Evolutionary conservation across 2,329 filamentous ascomycete genomes (phyloP).

Genomic region (Nothophoma quercina): DNA sequence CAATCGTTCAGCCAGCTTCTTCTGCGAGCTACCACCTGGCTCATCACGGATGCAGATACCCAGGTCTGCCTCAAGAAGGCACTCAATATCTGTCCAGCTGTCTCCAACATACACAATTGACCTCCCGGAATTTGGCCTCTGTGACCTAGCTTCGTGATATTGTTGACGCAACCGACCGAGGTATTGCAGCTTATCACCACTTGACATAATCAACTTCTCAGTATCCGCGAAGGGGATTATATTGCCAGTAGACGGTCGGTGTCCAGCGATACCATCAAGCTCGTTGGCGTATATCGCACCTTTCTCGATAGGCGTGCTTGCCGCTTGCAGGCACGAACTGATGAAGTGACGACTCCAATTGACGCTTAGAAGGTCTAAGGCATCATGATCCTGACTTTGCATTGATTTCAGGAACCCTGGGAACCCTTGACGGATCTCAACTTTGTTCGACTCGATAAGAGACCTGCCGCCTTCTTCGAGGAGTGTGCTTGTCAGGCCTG

Average conservation of each 20-base stretch:
- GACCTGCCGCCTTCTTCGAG: constrained; percentile 35
- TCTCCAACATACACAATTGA: constrained; percentile 57
- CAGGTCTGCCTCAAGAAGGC: constrained; percentile 53
- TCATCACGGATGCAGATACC: constrained; percentile 57
- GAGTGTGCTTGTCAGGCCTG: constrained; percentile 42
- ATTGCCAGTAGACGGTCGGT: constrained; percentile 24
- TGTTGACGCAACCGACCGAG: constrained; percentile 26
- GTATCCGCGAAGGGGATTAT: constrained; percentile 21
- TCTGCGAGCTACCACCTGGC: constrained; percentile 43
- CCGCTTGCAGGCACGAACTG: constrained; percentile 30
- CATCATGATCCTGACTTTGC: constrained; percentile 10
- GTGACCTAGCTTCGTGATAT: background rate
- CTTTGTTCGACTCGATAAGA: constrained; percentile 38
- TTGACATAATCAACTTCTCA: constrained; percentile 43
- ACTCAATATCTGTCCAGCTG: constrained; percentile 57
- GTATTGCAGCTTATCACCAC: constrained; percentile 50
- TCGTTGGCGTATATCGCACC: constrained; percentile 31
- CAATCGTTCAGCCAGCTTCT: constrained; percentile 45
- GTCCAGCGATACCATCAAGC: constrained; percentile 25
- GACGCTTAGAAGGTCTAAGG: constrained; percentile 53
- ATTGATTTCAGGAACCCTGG: constrained; percentile 39
- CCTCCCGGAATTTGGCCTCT: background rate
- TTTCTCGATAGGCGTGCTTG: background rate
- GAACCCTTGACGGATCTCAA: constrained; percentile 51
- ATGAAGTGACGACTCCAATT: constrained; percentile 59